A percentile compares a stretch with the other conserved stretches of the same genome.
These are phyloP conservation scores for Vanrija sp. DNA, from an alignment of 1,284 basidiomycete species.

Conservation along the genomic window DNA sequence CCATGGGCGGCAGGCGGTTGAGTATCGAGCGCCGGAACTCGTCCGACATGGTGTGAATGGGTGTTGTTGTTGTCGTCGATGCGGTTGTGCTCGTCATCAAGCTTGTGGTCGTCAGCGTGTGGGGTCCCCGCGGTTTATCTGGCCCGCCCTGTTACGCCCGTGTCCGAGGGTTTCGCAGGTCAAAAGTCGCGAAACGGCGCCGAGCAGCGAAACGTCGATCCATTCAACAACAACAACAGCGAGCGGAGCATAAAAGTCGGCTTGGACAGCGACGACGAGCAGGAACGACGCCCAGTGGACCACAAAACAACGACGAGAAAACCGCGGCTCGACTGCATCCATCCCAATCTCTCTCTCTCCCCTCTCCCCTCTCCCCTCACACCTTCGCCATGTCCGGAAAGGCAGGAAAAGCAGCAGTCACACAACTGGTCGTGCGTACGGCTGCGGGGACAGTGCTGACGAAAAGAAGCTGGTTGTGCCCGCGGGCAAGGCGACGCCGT, in stretches of 20 bases:
- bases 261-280: not conserved
- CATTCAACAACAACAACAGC: not conserved
- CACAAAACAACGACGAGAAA: too few relatives aligned
- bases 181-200: constrained; percentile 1
- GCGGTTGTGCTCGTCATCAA: not conserved
- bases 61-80: not conserved
- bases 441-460: too few relatives aligned
- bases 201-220: not conserved
- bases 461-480: constrained; percentile 69
- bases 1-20: constrained; percentile 40
- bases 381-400: constrained; percentile 16
- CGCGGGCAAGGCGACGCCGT: constrained; percentile 92
- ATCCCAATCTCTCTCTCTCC: not conserved
- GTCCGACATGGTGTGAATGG: constrained; percentile 37
- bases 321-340: not conserved
- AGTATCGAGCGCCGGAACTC: constrained; percentile 43
- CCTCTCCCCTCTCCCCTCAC: not conserved
- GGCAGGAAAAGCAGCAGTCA: constrained; percentile 13
- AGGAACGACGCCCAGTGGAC: not conserved
- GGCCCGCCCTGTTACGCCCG: not conserved
- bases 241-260: not conserved
- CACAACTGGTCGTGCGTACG: constrained; percentile 10
- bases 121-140: not conserved
- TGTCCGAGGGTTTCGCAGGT: not conserved
- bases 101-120: too few relatives aligned